Evolutionary conservation across 306 rosid species (phyloP).

Genomic region (Castanospermum australe): DNA sequence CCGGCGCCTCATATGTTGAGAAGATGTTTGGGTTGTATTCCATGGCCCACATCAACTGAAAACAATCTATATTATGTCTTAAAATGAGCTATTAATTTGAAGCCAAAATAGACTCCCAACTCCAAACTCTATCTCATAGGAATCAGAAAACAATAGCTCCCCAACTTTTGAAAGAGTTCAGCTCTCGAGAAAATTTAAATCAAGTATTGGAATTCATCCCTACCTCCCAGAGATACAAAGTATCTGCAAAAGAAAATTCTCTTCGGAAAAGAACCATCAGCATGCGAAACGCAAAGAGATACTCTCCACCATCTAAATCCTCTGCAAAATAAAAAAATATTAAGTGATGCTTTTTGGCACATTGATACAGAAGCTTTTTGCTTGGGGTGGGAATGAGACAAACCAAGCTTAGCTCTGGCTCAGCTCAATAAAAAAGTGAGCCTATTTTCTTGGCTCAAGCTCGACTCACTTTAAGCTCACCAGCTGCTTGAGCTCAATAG

Average conservation of each 20-base stretch:
- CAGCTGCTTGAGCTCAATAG: too few species aligned
- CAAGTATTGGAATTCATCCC: slow-evolving; percentile 25
- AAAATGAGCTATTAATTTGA: slow-evolving; percentile 42
- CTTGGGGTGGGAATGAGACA: too few species aligned
- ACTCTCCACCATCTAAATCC: slow-evolving; percentile 93
- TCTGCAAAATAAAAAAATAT: slow-evolving; percentile 57
- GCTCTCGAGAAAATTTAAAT: slow-evolving; percentile 10
- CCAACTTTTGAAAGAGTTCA: background rate
- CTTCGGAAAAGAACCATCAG: slow-evolving; percentile 96
- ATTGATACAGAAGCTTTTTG: background rate
- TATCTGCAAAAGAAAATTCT: slow-evolving; percentile 90
- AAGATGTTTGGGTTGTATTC: slow-evolving; percentile 92
- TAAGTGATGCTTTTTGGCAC: slow-evolving; percentile 2
- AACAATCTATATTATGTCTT: slow-evolving; percentile 74
- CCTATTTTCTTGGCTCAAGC: too few species aligned
- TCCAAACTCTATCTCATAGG: slow-evolving; percentile 26
- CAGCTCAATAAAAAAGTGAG: too few species aligned
- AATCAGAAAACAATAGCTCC: slow-evolving; percentile 15
- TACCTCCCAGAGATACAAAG: slow-evolving; percentile 98
- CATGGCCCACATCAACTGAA: slow-evolving; percentile 99
- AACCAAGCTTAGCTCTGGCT: too few species aligned
- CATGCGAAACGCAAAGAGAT: slow-evolving; percentile 96
- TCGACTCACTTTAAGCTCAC: too few species aligned
- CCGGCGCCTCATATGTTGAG: slow-evolving; percentile 51
- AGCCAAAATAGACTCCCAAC: slow-evolving; percentile 18